Conservation (phyloP, 352 stramenopile genomes). For the Globisporangium parvum region DNA sequence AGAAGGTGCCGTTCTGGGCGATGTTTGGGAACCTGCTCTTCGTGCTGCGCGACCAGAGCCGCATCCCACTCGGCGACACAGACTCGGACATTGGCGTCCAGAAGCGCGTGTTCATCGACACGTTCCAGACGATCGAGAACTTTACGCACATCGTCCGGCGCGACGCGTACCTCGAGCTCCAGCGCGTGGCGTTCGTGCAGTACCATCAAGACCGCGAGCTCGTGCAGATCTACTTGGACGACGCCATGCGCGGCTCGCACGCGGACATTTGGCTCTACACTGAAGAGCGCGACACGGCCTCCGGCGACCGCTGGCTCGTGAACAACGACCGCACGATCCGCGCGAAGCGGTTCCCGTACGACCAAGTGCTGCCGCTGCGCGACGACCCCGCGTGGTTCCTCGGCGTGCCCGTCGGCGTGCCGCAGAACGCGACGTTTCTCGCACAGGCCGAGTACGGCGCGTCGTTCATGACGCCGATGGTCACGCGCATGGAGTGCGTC, state of each 20-base stretch:
- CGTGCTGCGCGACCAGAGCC: slow-evolving; percentile 49
- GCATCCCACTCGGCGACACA: slow-evolving; percentile 69
- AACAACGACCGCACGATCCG: slow-evolving; percentile 71
- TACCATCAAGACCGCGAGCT: slow-evolving; percentile 53
- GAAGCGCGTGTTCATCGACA: slow-evolving; percentile 45
- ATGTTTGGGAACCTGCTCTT: slow-evolving; percentile 76
- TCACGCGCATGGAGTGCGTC: slow-evolving; percentile 71
- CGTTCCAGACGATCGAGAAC: slow-evolving; percentile 43
- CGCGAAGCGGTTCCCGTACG: slow-evolving; percentile 52
- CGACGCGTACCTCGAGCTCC: slow-evolving; percentile 44
- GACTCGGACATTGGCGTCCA: slow-evolving; percentile 74
- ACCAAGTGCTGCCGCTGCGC: slow-evolving; percentile 55
- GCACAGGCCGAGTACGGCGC: slow-evolving; percentile 59
- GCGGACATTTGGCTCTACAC: slow-evolving; percentile 78
- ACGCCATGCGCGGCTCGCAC: slow-evolving; percentile 44
- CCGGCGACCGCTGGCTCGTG: slow-evolving; percentile 41
- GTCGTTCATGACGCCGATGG: slow-evolving; percentile 66
- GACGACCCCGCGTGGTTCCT: slow-evolving; percentile 41
- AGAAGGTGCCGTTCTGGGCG: slow-evolving; percentile 57
- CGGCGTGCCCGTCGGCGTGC: slow-evolving; percentile 42
- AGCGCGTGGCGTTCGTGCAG: slow-evolving; percentile 37
- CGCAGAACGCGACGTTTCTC: slow-evolving; percentile 50
- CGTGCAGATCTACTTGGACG: slow-evolving; percentile 58
- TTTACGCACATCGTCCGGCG: slow-evolving; percentile 39
- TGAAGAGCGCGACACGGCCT: slow-evolving; percentile 33